phyloP scores from a whole-genome alignment of 164 flowering plant species.

The Pachysandra terminalis region DNA sequence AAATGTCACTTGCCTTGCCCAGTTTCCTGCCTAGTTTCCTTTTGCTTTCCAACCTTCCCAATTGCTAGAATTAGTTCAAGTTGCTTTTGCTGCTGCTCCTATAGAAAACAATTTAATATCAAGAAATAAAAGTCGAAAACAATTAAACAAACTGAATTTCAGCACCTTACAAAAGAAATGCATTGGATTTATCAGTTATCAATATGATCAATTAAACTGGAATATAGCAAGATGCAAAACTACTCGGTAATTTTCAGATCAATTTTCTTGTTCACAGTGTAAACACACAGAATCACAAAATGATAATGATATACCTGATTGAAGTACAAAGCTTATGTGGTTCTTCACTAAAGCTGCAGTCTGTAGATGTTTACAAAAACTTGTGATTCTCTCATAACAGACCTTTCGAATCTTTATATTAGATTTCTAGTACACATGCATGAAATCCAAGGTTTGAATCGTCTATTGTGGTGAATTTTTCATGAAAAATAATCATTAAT shows the following conservation, averaged over 20 bases:
- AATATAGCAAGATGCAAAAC: not conserved
- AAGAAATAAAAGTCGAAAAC: conserved; percentile 1
- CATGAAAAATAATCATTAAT: too few species aligned
- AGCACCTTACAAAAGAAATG: not conserved
- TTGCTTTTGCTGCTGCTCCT: conserved; percentile 88
- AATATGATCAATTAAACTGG: too few species aligned
- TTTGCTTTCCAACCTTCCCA: conserved; percentile 50
- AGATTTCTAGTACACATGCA: too few species aligned
- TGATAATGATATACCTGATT: too few species aligned
- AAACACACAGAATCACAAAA: too few species aligned
- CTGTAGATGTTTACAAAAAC: conserved; percentile 38
- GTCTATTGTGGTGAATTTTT: too few species aligned
- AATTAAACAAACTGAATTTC: not conserved
- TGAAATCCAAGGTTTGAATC: too few species aligned
- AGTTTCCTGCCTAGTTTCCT: conserved; percentile 32
- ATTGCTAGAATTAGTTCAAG: conserved; percentile 80
- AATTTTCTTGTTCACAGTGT: too few species aligned
- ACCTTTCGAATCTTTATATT: too few species aligned
- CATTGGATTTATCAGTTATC: not conserved
- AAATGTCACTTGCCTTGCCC: conserved; percentile 12
- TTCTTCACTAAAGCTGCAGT: conserved; percentile 82
- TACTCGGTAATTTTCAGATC: not conserved
- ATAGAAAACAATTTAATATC: conserved; percentile 1
- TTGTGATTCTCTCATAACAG: conserved; percentile 2
- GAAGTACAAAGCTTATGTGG: too few species aligned